These are phyloP conservation scores for Debaryomyces sp. DNA, from an alignment of 1,139 yeast species.

Conservation along the genomic window DNA sequence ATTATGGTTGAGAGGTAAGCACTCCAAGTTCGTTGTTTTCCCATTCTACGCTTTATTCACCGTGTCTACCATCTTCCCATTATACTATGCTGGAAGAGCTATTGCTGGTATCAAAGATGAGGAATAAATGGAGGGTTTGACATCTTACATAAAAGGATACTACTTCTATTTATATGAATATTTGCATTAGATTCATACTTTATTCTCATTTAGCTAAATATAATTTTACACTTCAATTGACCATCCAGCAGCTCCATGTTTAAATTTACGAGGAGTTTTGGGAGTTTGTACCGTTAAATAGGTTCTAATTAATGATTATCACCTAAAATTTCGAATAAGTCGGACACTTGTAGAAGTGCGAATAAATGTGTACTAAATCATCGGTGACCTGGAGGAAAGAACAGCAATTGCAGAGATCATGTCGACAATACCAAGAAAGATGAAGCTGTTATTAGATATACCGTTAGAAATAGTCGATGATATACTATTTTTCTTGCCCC, in stretches of 20 bases:
- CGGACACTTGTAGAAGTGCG: not conserved
- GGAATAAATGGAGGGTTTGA: constrained; percentile 13
- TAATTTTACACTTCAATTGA: not conserved
- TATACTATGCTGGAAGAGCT: constrained; percentile 82
- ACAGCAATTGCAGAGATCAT: not conserved
- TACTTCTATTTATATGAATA: constrained; percentile 4
- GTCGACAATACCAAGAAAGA: not conserved
- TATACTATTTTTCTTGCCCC: constrained; percentile 33
- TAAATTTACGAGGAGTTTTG: not conserved
- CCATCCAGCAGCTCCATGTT: not conserved
- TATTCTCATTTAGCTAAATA: constrained; percentile 4
- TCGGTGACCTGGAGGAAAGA: not conserved
- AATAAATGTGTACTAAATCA: not conserved
- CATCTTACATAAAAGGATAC: not conserved
- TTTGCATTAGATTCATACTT: constrained; percentile 6
- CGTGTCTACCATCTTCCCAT: constrained; percentile 68
- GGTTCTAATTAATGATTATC: constrained; percentile 1
- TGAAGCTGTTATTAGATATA: constrained; percentile 14
- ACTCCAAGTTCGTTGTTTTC: constrained; percentile 79
- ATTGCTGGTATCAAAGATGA: constrained; percentile 66
- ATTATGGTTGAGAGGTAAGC: constrained; percentile 71
- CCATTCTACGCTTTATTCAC: constrained; percentile 91
- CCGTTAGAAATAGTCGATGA: constrained; percentile 18
- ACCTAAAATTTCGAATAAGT: not conserved
- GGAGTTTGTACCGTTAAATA: not conserved